Conservation (phyloP, 2,329 filamentous ascomycete genomes). For the Aureobasidium namibiae region DNA sequence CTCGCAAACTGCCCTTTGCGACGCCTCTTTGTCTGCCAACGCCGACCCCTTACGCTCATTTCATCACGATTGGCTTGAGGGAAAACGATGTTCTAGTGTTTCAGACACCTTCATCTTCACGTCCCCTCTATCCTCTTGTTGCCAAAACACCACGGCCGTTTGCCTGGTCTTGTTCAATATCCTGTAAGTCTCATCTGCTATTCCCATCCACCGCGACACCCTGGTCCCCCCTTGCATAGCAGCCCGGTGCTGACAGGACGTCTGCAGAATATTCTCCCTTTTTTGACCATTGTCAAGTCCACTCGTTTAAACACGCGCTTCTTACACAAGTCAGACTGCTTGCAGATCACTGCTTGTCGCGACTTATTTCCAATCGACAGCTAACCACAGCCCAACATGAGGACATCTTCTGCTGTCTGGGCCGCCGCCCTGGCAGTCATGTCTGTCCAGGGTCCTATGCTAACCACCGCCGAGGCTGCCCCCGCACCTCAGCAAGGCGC, state of each 20-base stretch:
- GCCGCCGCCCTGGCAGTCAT: constrained; percentile 38
- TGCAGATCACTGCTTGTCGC: background rate
- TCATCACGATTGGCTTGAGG: constrained; percentile 7
- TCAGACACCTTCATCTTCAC: constrained; percentile 8
- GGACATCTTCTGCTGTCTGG: constrained; percentile 37
- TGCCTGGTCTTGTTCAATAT: constrained; percentile 1
- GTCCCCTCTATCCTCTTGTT: background rate
- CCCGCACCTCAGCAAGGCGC: constrained; percentile 31
- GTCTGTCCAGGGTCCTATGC: constrained; percentile 33
- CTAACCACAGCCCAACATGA: constrained; percentile 26
- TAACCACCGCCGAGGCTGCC: constrained; percentile 42
- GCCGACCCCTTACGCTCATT: constrained; percentile 14
- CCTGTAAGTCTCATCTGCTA: background rate
- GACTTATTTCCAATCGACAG: background rate
- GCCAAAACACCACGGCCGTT: constrained; percentile 8
- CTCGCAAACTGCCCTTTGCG: constrained; percentile 1
- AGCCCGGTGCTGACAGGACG: constrained; percentile 8
- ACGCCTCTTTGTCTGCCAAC: constrained; percentile 1
- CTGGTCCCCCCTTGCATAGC: constrained; percentile 3
- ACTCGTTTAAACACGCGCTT: constrained; percentile 39
- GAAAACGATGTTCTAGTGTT: constrained; percentile 14
- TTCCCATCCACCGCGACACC: background rate
- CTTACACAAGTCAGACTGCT: constrained; percentile 17
- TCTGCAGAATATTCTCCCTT: constrained; percentile 16
- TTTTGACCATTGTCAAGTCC: constrained; percentile 39